These are phyloP conservation scores for Nicotiana sylvestris DNA, from an alignment of 257 asterid species.

Conservation along the genomic window DNA sequence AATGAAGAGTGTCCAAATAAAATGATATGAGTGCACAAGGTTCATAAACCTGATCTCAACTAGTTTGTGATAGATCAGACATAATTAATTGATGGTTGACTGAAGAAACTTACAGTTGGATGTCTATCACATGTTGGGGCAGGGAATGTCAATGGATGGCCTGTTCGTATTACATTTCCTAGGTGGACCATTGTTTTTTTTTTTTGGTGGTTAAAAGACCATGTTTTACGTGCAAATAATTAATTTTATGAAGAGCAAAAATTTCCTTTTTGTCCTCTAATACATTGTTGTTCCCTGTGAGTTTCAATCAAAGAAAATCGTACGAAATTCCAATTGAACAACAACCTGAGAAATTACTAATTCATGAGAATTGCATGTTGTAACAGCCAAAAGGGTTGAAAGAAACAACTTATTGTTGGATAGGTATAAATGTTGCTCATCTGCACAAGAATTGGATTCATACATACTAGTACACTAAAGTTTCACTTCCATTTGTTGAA, in stretches of 20 bases:
- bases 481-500: no score
- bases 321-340: neutral
- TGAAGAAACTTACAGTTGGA: neutral
- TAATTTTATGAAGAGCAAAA: no score
- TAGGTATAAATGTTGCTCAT: neutral
- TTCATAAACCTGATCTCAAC: neutral
- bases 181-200: no score
- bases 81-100: neutral
- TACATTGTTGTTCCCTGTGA: neutral
- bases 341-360: neutral
- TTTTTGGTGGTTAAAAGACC: no score
- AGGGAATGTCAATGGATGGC: neutral
- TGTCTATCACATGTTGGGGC: neutral
- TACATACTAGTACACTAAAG: neutral
- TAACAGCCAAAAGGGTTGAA: neutral
- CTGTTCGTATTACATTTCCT: no score
- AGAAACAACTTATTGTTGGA: neutral
- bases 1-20: no score
- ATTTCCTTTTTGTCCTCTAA: no score
- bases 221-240: no score
- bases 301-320: neutral
- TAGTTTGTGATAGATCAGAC: neutral
- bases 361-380: neutral
- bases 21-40: no score
- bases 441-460: neutral